Percentiles rank a stretch among this genome's conserved stretches.
These are phyloP conservation scores for Coniochaeta pulveracea DNA, from an alignment of 2,329 filamentous ascomycete species.

Conservation along the genomic window DNA sequence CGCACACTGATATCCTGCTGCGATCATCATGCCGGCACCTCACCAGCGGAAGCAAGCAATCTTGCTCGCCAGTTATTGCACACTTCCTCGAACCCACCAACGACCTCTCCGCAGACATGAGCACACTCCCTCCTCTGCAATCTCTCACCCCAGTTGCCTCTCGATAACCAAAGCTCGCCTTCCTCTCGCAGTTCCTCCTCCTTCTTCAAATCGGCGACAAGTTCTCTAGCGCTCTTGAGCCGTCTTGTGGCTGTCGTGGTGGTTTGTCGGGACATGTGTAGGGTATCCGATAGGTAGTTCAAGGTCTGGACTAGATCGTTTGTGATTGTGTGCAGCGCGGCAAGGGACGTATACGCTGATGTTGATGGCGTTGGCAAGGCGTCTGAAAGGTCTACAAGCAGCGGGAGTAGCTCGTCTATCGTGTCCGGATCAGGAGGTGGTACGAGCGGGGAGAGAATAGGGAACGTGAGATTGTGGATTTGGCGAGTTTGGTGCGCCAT, in stretches of 20 bases:
- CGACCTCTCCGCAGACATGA: slow-evolving; percentile 73
- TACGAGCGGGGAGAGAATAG: slow-evolving; percentile 57
- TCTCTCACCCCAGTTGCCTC: slow-evolving; percentile 72
- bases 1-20: no score
- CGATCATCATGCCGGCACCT: slow-evolving; percentile 9
- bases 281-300: slow-evolving; percentile 75
- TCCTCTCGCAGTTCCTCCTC: slow-evolving; percentile 78
- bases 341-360: slow-evolving; percentile 52
- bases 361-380: slow-evolving; percentile 56
- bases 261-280: slow-evolving; percentile 89
- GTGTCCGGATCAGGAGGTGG: slow-evolving; percentile 50
- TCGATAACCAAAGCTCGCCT: slow-evolving; percentile 69
- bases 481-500: slow-evolving; percentile 65
- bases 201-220: slow-evolving; percentile 72
- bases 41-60: slow-evolving; percentile 53
- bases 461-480: slow-evolving; percentile 62
- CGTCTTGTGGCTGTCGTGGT: slow-evolving; percentile 71
- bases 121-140: slow-evolving; percentile 71
- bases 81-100: slow-evolving; percentile 84
- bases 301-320: slow-evolving; percentile 68
- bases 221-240: slow-evolving; percentile 70
- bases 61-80: slow-evolving; percentile 76
- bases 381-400: slow-evolving; percentile 53
- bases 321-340: slow-evolving; percentile 58
- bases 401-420: slow-evolving; percentile 57